Evolutionary conservation across 2,329 filamentous ascomycete species (phyloP).

Genomic region (Sclerotinia minor): DNA sequence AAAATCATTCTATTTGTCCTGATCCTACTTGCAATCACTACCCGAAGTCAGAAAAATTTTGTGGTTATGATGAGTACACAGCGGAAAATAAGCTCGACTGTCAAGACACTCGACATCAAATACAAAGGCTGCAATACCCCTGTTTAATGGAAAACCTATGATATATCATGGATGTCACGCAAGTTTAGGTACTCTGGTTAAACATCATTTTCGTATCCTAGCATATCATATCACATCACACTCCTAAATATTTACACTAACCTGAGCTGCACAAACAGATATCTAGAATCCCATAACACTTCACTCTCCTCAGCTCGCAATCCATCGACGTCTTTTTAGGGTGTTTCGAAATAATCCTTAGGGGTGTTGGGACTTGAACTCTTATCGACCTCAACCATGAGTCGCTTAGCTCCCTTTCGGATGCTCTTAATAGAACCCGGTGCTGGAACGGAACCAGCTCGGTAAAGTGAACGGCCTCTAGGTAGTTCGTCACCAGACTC

Average conservation of each 20-base stretch:
- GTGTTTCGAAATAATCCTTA: conserved; percentile 6
- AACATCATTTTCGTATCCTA: background rate
- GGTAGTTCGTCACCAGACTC: background rate
- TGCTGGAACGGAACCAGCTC: background rate
- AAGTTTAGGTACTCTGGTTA: background rate
- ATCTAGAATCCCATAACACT: background rate
- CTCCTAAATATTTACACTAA: background rate
- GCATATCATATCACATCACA: background rate
- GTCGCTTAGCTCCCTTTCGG: conserved; percentile 3
- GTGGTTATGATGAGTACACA: background rate
- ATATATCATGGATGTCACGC: background rate
- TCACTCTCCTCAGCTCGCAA: background rate
- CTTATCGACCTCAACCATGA: background rate
- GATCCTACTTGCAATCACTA: background rate
- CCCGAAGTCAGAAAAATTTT: background rate
- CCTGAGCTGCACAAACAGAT: background rate
- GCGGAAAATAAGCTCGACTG: background rate
- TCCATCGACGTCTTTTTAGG: background rate
- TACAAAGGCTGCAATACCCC: conserved; percentile 3
- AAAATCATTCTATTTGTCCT: background rate
- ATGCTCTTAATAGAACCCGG: background rate
- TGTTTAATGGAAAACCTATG: background rate
- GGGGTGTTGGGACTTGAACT: background rate
- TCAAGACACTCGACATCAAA: background rate
- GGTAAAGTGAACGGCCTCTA: background rate